Conservation (phyloP, 2,329 filamentous ascomycete genomes). For the Pyrenophora tritici-repentis region DNA sequence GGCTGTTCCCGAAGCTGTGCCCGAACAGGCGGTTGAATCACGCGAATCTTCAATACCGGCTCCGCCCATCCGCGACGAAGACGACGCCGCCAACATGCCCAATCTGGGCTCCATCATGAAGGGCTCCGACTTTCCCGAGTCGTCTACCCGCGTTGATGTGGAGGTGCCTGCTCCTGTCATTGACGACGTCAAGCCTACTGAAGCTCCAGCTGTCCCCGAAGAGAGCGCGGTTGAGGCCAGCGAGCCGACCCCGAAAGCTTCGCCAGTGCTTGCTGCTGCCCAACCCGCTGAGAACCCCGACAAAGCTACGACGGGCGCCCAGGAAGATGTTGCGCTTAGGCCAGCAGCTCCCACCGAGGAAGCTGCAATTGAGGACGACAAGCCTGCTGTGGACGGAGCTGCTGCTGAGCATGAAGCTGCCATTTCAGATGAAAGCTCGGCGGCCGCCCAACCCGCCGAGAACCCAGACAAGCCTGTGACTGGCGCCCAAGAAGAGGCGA, state of each 20-base stretch:
- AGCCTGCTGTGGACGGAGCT: conserved; percentile 2
- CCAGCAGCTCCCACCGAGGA: conserved; percentile 46
- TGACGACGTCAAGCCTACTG: not conserved
- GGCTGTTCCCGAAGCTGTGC: conserved; percentile 46
- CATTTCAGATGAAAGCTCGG: not conserved
- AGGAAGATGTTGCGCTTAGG: conserved; percentile 50
- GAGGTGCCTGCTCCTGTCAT: not conserved
- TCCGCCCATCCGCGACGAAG: conserved; percentile 35
- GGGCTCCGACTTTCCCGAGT: conserved; percentile 43
- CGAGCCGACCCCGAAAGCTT: conserved; percentile 1
- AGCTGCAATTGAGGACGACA: conserved; percentile 44
- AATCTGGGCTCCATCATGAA: conserved; percentile 45
- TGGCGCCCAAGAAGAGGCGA: conserved; percentile 49
- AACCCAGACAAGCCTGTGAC: conserved; percentile 53
- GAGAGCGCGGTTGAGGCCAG: conserved; percentile 3
- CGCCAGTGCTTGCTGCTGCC: not conserved
- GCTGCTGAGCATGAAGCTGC: not conserved
- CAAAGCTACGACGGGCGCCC: conserved; percentile 50
- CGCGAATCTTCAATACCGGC: conserved; percentile 45
- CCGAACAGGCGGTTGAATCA: conserved; percentile 51
- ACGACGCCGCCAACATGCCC: conserved; percentile 35
- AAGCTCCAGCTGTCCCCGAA: conserved; percentile 7
- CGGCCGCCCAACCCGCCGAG: conserved; percentile 3
- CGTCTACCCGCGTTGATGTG: conserved; percentile 10
- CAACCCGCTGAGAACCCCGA: conserved; percentile 47